These are phyloP conservation scores for Moelleriella libera DNA, from an alignment of 2,329 filamentous ascomycete species.

Conservation along the genomic window DNA sequence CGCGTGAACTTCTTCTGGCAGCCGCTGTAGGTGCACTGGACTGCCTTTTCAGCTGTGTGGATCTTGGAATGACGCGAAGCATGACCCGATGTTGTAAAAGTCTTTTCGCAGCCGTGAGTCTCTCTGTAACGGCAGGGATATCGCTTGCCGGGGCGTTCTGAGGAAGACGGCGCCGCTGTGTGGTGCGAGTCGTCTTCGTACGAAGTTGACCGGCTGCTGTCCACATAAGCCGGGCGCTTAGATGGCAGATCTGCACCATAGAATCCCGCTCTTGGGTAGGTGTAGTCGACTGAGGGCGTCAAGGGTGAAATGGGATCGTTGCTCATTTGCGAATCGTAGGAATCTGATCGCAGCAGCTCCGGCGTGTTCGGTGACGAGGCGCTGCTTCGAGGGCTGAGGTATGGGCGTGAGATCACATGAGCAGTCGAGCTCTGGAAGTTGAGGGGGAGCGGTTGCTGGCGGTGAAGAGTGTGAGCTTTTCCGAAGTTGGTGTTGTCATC, in stretches of 20 bases:
- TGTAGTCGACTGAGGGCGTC: constrained; percentile 34
- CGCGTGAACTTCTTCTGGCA: constrained; percentile 72
- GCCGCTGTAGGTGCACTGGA: constrained; percentile 50
- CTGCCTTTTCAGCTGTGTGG: constrained; percentile 68
- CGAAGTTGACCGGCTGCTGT: constrained; percentile 30
- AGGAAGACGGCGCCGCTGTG: constrained; percentile 18
- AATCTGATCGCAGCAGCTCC: constrained; percentile 44
- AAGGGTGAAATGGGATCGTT: constrained; percentile 39
- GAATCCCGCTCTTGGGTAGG: constrained; percentile 24
- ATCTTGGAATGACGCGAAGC: constrained; percentile 78
- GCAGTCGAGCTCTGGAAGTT: constrained; percentile 14
- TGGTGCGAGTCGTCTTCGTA: constrained; percentile 34
- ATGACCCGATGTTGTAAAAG: constrained; percentile 73
- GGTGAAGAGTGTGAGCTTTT: constrained; percentile 9
- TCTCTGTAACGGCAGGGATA: constrained; percentile 65
- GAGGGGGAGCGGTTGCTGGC: constrained; percentile 4
- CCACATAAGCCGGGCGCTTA: constrained; percentile 27
- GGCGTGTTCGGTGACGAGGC: constrained; percentile 38
- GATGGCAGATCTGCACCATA: constrained; percentile 19
- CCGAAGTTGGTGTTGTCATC: constrained; percentile 23
- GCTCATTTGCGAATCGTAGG: constrained; percentile 46
- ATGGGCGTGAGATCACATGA: constrained; percentile 17
- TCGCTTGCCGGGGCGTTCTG: constrained; percentile 43
- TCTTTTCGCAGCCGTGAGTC: constrained; percentile 58
- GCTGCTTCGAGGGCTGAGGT: constrained; percentile 20